Conservation (phyloP, 352 stramenopile species). For the Phytophthora melonis region DNA sequence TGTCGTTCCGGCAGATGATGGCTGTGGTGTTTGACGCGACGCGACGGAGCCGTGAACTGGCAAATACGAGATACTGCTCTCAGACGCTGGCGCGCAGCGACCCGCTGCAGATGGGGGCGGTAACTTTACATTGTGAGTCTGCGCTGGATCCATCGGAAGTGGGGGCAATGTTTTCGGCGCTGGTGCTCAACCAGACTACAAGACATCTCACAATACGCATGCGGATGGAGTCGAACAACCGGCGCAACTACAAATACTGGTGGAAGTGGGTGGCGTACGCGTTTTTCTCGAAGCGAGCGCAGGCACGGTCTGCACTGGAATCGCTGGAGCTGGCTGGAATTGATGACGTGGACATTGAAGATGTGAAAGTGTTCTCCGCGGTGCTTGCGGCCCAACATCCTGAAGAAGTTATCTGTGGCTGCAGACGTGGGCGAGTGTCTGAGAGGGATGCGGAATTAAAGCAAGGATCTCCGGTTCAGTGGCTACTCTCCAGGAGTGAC, state of each 20-base stretch:
- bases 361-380: slow-evolving; percentile 12
- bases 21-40: slow-evolving; percentile 24
- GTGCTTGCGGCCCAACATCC: slow-evolving; percentile 17
- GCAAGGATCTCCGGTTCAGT: slow-evolving; percentile 13
- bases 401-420: slow-evolving; percentile 22
- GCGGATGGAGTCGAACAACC: slow-evolving; percentile 9
- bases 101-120: slow-evolving; percentile 20
- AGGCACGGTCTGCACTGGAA: slow-evolving; percentile 13
- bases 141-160: slow-evolving; percentile 7
- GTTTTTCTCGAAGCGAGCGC: slow-evolving; percentile 29
- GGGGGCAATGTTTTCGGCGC: slow-evolving; percentile 21
- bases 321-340: slow-evolving; percentile 14
- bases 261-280: slow-evolving; percentile 34
- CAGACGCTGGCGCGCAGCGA: not conserved
- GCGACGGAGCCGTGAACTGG: slow-evolving; percentile 24
- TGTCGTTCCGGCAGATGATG: slow-evolving; percentile 32
- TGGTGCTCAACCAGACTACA: slow-evolving; percentile 24
- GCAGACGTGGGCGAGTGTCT: not conserved
- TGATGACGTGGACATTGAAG: slow-evolving; percentile 8
- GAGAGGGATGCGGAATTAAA: slow-evolving; percentile 15
- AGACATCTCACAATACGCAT: slow-evolving; percentile 15
- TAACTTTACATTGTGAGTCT: slow-evolving; percentile 12
- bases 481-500: not conserved
- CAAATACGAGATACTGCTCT: slow-evolving; percentile 23
- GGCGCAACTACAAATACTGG: not conserved